Percentiles rank a stretch among this genome's conserved stretches.
phyloP scores from a whole-genome alignment of 2,329 filamentous ascomycete genomes.

The Fusarium sp. region DNA sequence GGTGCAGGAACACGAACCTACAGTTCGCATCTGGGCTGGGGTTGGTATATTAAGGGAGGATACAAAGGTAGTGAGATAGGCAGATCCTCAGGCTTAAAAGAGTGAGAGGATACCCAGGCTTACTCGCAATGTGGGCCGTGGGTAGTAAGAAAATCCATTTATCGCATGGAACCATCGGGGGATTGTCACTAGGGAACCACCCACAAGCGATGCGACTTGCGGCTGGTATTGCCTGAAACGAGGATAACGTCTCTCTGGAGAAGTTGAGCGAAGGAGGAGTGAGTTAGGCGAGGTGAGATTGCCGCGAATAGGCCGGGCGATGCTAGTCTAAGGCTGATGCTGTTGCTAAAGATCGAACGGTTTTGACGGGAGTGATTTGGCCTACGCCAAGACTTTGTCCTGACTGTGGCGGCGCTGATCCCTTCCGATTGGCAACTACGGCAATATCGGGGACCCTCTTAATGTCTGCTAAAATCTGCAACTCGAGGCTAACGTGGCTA shows the following conservation, averaged over 20 bases:
- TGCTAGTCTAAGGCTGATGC: background rate
- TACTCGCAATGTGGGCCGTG: slow-evolving; percentile 2
- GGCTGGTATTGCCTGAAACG: slow-evolving; percentile 10
- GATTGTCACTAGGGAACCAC: background rate
- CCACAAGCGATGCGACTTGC: slow-evolving; percentile 8
- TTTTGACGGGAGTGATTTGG: slow-evolving; percentile 1
- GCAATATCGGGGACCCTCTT: background rate
- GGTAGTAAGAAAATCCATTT: background rate
- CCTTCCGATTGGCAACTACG: slow-evolving; percentile 4
- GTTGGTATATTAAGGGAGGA: background rate
- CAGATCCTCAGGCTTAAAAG: slow-evolving; percentile 27
- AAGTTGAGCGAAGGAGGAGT: background rate
- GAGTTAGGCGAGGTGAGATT: slow-evolving; percentile 10
- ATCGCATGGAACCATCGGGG: slow-evolving; percentile 5
- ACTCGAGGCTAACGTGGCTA: background rate
- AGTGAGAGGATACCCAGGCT: background rate
- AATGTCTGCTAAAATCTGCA: background rate
- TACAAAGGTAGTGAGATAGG: background rate
- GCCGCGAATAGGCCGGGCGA: slow-evolving; percentile 8
- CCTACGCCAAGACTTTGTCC: background rate
- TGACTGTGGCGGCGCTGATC: slow-evolving; percentile 24
- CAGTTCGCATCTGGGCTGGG: background rate
- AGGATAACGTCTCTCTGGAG: slow-evolving; percentile 6
- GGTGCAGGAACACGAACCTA: slow-evolving; percentile 17
- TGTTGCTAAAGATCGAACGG: slow-evolving; percentile 17